A percentile compares a stretch with the other conserved stretches of the same genome.
Evolutionary conservation across 192 early-diverging fungal genomes (phyloP).

Genomic region (Anaeromyces robustus): DNA sequence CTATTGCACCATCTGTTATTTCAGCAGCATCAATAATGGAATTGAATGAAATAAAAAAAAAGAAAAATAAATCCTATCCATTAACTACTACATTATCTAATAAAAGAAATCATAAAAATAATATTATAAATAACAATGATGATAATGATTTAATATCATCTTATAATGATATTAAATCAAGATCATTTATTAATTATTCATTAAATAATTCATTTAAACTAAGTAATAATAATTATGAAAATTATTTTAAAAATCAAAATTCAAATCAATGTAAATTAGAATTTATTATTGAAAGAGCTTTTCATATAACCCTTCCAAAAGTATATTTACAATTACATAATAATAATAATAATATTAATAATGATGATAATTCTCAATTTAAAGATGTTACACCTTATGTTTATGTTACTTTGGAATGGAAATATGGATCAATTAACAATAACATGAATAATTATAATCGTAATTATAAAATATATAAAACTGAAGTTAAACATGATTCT

Average conservation of each 20-base stretch:
- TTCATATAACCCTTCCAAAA: background rate
- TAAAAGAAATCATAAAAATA: too few relatives aligned
- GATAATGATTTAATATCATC: too few relatives aligned
- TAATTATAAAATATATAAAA: background rate
- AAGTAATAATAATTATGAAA: background rate
- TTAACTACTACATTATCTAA: too few relatives aligned
- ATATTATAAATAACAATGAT: too few relatives aligned
- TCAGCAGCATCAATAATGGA: background rate
- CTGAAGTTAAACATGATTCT: background rate
- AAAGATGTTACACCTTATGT: background rate
- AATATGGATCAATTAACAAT: too few relatives aligned
- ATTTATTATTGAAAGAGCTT: background rate
- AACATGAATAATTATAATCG: too few relatives aligned
- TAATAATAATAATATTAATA: background rate
- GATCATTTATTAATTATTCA: background rate
- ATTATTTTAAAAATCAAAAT: background rate
- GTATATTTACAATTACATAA: background rate
- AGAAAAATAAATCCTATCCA: too few relatives aligned
- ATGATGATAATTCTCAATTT: too few relatives aligned
- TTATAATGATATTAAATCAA: too few relatives aligned
- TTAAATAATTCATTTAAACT: background rate
- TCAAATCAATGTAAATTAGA: background rate
- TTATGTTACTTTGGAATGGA: background rate
- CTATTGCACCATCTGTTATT: background rate
- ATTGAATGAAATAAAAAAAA: too few relatives aligned